These are phyloP conservation scores for Apiospora arundinis DNA, from an alignment of 2,329 filamentous ascomycete genomes.

Conservation along the genomic window DNA sequence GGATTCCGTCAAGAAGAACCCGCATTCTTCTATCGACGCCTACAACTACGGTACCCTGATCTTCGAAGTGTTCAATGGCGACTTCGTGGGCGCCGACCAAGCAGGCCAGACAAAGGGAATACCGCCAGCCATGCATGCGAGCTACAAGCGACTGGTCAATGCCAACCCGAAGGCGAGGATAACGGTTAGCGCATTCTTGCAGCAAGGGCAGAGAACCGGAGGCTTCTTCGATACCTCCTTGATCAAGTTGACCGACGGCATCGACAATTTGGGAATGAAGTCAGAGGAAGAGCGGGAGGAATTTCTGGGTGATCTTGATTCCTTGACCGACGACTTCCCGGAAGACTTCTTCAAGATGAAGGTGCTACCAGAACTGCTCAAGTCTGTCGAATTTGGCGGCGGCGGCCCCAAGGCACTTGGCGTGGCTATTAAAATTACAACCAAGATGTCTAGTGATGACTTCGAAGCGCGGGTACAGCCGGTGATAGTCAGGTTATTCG, in stretches of 20 bases:
- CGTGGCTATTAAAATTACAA: slow-evolving; percentile 88
- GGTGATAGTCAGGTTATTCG: slow-evolving; percentile 85
- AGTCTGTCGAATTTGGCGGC: slow-evolving; percentile 97
- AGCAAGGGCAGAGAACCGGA: slow-evolving; percentile 81
- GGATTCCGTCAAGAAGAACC: slow-evolving; percentile 86
- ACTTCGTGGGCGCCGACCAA: slow-evolving; percentile 78
- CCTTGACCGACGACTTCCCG: slow-evolving; percentile 90
- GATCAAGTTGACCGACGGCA: slow-evolving; percentile 89
- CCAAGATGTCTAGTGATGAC: slow-evolving; percentile 87
- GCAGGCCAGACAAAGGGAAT: slow-evolving; percentile 85
- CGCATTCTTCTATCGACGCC: slow-evolving; percentile 81
- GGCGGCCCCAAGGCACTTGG: slow-evolving; percentile 90
- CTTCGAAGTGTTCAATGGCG: slow-evolving; percentile 90
- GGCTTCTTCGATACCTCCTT: slow-evolving; percentile 93
- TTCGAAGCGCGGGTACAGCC: slow-evolving; percentile 86
- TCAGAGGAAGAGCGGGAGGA: slow-evolving; percentile 81
- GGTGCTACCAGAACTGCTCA: slow-evolving; percentile 91
- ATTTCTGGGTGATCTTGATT: slow-evolving; percentile 86
- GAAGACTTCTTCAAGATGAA: slow-evolving; percentile 99
- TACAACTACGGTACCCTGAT: slow-evolving; percentile 86
- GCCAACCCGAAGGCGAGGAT: slow-evolving; percentile 88
- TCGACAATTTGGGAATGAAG: slow-evolving; percentile 92
- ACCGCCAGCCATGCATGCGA: slow-evolving; percentile 85
- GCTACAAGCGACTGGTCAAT: slow-evolving; percentile 88
- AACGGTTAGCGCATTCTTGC: slow-evolving; percentile 84